A percentile compares a stretch with the other conserved stretches of the same genome.
phyloP scores from a whole-genome alignment of 805 yeast genomes.

The Trichomonascus vanleenenianus region DNA sequence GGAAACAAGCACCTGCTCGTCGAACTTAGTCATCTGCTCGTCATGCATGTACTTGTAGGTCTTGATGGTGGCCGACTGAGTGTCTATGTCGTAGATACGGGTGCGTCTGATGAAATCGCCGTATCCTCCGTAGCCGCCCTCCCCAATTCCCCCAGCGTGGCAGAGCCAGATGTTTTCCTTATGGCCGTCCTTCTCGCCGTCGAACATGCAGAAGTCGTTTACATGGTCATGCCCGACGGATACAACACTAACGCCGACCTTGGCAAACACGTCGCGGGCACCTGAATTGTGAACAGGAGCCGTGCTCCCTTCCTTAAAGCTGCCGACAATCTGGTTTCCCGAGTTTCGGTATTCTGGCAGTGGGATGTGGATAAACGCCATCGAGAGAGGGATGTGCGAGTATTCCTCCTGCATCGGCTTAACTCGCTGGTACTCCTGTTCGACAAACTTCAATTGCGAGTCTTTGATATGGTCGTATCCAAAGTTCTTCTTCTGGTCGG shows the following conservation, averaged over 20 bases:
- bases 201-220: constrained; percentile 78
- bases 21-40: constrained; percentile 40
- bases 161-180: constrained; percentile 62
- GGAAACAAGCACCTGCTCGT: constrained; percentile 43
- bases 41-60: constrained; percentile 73
- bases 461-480: constrained; percentile 86
- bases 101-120: constrained; percentile 79
- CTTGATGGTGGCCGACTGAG: constrained; percentile 30
- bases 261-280: constrained; percentile 48
- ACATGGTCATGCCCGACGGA: constrained; percentile 95
- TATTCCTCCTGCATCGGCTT: constrained; percentile 28
- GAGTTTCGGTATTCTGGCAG: constrained; percentile 67
- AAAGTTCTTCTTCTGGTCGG: constrained; percentile 37
- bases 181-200: constrained; percentile 27
- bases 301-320: constrained; percentile 61
- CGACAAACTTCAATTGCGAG: constrained; percentile 54
- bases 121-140: constrained; percentile 94
- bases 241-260: constrained; percentile 65
- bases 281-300: constrained; percentile 70
- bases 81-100: constrained; percentile 62
- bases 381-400: constrained; percentile 45
- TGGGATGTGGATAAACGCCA: constrained; percentile 96
- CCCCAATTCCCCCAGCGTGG: constrained; percentile 90
- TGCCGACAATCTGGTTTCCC: constrained; percentile 46
- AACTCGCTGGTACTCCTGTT: constrained; percentile 28